Percentiles rank a stretch among this genome's conserved stretches.
Conservation (phyloP, 306 rosid genomes). For the Acacia confusa region DNA sequence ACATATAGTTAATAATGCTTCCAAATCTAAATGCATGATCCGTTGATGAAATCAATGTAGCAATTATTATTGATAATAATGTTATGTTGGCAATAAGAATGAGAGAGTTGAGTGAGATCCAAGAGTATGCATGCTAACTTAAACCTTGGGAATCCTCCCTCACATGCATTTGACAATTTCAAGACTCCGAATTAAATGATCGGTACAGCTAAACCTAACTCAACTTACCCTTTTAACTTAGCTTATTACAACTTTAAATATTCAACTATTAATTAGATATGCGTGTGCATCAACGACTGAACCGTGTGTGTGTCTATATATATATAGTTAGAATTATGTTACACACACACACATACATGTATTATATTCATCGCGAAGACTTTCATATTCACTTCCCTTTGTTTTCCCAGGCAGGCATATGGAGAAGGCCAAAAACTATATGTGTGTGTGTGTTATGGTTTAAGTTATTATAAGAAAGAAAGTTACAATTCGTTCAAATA, state of each 20-base stretch:
- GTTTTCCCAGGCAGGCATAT: not conserved
- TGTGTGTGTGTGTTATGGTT: not conserved
- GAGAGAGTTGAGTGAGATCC: conserved; percentile 32
- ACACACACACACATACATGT: too few species aligned
- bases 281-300: not conserved
- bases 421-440: not conserved
- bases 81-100: conserved; percentile 14
- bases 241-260: not conserved
- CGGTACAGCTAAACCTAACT: conserved; percentile 17
- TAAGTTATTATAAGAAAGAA: not conserved
- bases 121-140: conserved; percentile 31
- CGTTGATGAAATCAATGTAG: not conserved
- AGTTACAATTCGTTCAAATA: not conserved
- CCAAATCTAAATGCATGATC: not conserved
- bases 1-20: not conserved
- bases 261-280: not conserved
- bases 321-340: not conserved
- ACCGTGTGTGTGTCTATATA: not conserved
- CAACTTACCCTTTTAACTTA: not conserved
- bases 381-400: not conserved
- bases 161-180: conserved; percentile 29
- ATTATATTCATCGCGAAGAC: not conserved
- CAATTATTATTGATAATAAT: not conserved
- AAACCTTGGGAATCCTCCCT: conserved; percentile 18
- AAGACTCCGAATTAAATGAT: conserved; percentile 26